Evolutionary conservation across 2,329 filamentous ascomycete genomes (phyloP).

Genomic region (Verticillium nonalfalfae): DNA sequence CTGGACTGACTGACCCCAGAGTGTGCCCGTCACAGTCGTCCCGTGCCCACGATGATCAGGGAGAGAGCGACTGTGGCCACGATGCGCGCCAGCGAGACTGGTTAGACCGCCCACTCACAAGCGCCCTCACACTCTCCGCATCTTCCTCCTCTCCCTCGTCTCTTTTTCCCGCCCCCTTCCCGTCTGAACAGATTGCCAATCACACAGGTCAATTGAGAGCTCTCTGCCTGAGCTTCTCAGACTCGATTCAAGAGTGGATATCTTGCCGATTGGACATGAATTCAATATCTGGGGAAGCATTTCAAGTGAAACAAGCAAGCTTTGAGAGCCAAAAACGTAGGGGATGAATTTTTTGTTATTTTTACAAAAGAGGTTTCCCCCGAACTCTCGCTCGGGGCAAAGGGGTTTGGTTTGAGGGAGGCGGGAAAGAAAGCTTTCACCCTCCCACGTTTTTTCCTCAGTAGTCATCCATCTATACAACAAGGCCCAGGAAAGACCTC

Average conservation of each 20-base stretch:
- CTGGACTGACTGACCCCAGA: neutral
- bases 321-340: neutral
- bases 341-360: conserved; percentile 1
- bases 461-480: neutral
- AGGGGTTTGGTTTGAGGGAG: neutral
- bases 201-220: neutral
- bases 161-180: neutral
- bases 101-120: neutral
- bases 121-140: neutral
- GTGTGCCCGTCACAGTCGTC: neutral
- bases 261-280: neutral
- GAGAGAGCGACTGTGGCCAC: neutral
- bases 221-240: neutral
- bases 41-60: neutral
- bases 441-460: neutral
- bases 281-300: neutral
- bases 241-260: neutral
- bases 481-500: neutral
- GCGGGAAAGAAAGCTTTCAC: neutral
- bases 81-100: neutral
- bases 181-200: neutral
- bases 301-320: neutral
- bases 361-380: neutral
- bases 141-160: neutral
- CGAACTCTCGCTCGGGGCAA: neutral